A percentile compares a stretch with the other conserved stretches of the same genome.
Evolutionary conservation across 352 stramenopile species (phyloP).

Genomic region (Pythium aphanidermatum): DNA sequence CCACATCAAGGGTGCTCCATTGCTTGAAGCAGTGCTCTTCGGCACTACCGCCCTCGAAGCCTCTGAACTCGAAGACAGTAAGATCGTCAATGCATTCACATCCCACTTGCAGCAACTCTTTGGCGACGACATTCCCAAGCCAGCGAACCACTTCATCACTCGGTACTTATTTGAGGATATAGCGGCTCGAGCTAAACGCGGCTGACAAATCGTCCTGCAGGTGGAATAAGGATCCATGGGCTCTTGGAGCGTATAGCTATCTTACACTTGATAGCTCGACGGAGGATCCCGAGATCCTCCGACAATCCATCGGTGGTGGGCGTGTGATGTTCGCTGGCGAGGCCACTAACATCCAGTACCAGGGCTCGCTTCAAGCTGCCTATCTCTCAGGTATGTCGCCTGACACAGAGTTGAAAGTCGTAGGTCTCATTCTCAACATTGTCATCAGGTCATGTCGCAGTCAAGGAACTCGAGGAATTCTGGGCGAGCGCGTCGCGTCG

Average conservation of each 20-base stretch:
- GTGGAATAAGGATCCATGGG: constrained; percentile 57
- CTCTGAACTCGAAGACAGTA: constrained; percentile 34
- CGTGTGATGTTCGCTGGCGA: constrained; percentile 63
- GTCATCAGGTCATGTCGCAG: constrained; percentile 22
- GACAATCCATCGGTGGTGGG: constrained; percentile 26
- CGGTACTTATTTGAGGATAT: too few species aligned
- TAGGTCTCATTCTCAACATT: too few species aligned
- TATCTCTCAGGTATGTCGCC: constrained; percentile 46
- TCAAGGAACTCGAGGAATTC: constrained; percentile 24
- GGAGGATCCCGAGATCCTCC: constrained; percentile 46
- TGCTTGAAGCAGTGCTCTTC: constrained; percentile 55
- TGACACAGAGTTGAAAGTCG: too few species aligned
- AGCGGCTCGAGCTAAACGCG: too few species aligned
- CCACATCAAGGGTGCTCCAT: constrained; percentile 33
- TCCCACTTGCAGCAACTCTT: constrained; percentile 43
- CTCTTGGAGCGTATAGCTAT: constrained; percentile 54
- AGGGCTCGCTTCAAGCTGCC: constrained; percentile 55
- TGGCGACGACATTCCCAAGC: constrained; percentile 26
- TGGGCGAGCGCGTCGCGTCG: constrained; percentile 1
- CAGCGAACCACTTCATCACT: constrained; percentile 45
- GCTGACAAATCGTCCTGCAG: neutral
- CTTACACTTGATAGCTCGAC: constrained; percentile 54
- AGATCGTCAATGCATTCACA: constrained; percentile 37
- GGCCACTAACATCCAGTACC: constrained; percentile 62
- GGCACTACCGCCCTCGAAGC: constrained; percentile 32